Percentiles rank a stretch among this genome's conserved stretches.
These are phyloP conservation scores for Austroboletus eburneus DNA, from an alignment of 768 basidiomycete species.

Conservation along the genomic window DNA sequence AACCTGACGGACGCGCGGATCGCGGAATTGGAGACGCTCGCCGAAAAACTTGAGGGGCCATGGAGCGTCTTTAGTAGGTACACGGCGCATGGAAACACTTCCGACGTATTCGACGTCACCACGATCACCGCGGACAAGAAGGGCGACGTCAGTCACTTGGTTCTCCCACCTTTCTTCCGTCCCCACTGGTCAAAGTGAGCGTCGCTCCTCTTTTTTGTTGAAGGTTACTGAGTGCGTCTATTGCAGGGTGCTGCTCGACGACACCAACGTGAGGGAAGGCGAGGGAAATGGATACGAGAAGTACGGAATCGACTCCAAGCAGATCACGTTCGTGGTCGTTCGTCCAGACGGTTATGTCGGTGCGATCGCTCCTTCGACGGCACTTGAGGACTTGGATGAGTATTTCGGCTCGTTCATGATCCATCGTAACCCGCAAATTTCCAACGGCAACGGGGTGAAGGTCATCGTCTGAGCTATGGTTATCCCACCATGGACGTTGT, in stretches of 20 bases:
- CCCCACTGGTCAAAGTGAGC: neutral
- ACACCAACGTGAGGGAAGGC: conserved; percentile 20
- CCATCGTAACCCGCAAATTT: neutral
- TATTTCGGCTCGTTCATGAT: neutral
- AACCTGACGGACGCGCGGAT: neutral
- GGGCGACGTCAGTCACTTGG: neutral
- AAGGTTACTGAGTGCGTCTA: neutral
- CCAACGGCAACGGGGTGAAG: neutral
- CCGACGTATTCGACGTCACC: neutral
- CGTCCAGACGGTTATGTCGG: conserved; percentile 35
- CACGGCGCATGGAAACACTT: neutral
- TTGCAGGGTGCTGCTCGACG: conserved; percentile 27
- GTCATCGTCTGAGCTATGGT: neutral
- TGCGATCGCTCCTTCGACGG: conserved; percentile 20
- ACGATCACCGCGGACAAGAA: neutral
- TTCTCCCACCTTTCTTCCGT: neutral
- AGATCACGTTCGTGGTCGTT: conserved; percentile 28
- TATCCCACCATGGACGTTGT: no score
- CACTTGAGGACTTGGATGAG: neutral
- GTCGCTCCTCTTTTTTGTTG: neutral
- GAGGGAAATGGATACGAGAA: conserved; percentile 25
- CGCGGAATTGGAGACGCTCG: neutral
- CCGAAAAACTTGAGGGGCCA: neutral
- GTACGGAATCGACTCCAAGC: conserved; percentile 23
- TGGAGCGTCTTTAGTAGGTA: neutral